Percentiles rank a stretch among this genome's conserved stretches.
Evolutionary conservation across 208 protist genomes (phyloP).

Genomic region (Trypanosoma melophagium): DNA sequence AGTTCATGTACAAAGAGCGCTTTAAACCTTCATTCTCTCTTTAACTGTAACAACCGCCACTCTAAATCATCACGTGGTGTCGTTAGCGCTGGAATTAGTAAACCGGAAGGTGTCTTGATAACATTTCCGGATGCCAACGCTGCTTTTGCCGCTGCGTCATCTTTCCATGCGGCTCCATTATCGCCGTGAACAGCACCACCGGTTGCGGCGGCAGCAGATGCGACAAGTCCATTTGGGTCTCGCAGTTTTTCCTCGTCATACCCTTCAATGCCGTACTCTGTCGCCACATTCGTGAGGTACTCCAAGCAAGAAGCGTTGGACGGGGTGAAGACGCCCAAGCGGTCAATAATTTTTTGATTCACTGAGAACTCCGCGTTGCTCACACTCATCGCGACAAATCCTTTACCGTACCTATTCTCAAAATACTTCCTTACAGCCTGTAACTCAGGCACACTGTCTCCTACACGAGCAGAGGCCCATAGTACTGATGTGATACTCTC

Average conservation of each 20-base stretch:
- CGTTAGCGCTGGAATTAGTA: slow-evolving; percentile 49
- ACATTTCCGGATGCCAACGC: slow-evolving; percentile 23
- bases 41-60: slow-evolving; percentile 62
- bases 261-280: slow-evolving; percentile 70
- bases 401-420: slow-evolving; percentile 84
- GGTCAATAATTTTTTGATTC: slow-evolving; percentile 86
- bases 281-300: slow-evolving; percentile 81
- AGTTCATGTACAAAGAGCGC: not conserved
- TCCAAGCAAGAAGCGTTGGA: slow-evolving; percentile 79
- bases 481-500: slow-evolving; percentile 85
- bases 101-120: slow-evolving; percentile 60
- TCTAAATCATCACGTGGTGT: slow-evolving; percentile 70
- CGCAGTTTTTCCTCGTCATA: slow-evolving; percentile 75
- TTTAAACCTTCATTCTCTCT: slow-evolving; percentile 22
- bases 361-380: slow-evolving; percentile 86
- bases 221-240: slow-evolving; percentile 63
- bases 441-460: slow-evolving; percentile 76
- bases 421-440: slow-evolving; percentile 65
- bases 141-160: slow-evolving; percentile 3
- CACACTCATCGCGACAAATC: slow-evolving; percentile 78
- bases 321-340: slow-evolving; percentile 69
- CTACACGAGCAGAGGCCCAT: slow-evolving; percentile 74
- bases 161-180: slow-evolving; percentile 6
- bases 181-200: slow-evolving; percentile 19
- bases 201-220: slow-evolving; percentile 46